Evolutionary conservation across 2,329 filamentous ascomycete genomes (phyloP).

Genomic region (Talaromyces funiculosus): DNA sequence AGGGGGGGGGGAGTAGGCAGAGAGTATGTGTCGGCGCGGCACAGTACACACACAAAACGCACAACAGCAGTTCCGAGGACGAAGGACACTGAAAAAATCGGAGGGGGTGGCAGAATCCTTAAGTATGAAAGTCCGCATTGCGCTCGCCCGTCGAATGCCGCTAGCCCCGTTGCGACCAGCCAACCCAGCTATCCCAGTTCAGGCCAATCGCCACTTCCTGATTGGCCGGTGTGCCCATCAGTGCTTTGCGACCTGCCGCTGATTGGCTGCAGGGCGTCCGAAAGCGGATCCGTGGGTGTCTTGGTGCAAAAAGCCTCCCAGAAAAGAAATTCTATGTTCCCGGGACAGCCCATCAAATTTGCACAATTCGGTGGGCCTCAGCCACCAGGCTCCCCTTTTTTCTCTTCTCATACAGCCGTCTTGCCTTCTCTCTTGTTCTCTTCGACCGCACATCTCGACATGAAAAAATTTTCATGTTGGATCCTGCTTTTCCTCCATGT

Average conservation of each 20-base stretch:
- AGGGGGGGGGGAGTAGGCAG: slow-evolving; percentile 10
- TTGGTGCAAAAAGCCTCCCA: background rate
- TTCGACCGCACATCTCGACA: background rate
- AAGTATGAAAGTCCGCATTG: slow-evolving; percentile 34
- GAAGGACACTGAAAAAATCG: slow-evolving; percentile 32
- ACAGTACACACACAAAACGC: slow-evolving; percentile 15
- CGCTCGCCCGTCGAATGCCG: slow-evolving; percentile 29
- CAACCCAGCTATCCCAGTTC: slow-evolving; percentile 30
- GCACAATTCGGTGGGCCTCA: slow-evolving; percentile 14
- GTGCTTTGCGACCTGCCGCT: slow-evolving; percentile 16
- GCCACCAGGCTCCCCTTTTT: slow-evolving; percentile 10
- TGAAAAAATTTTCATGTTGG: background rate
- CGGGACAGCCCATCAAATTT: background rate
- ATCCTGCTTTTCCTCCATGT: background rate
- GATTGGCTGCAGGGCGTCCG: slow-evolving; percentile 23
- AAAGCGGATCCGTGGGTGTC: slow-evolving; percentile 17
- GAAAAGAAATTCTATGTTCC: background rate
- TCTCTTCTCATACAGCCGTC: background rate
- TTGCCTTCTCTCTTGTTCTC: background rate
- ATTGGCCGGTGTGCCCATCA: slow-evolving; percentile 28
- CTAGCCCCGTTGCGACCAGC: slow-evolving; percentile 34
- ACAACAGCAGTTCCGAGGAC: slow-evolving; percentile 31
- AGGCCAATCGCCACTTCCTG: slow-evolving; percentile 24
- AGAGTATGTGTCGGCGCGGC: slow-evolving; percentile 17
- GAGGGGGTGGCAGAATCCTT: slow-evolving; percentile 39